Percentiles rank a stretch among this genome's conserved stretches.
Evolutionary conservation across 2,329 filamentous ascomycete species (phyloP).

Genomic region (Metarhizium anisopliae): DNA sequence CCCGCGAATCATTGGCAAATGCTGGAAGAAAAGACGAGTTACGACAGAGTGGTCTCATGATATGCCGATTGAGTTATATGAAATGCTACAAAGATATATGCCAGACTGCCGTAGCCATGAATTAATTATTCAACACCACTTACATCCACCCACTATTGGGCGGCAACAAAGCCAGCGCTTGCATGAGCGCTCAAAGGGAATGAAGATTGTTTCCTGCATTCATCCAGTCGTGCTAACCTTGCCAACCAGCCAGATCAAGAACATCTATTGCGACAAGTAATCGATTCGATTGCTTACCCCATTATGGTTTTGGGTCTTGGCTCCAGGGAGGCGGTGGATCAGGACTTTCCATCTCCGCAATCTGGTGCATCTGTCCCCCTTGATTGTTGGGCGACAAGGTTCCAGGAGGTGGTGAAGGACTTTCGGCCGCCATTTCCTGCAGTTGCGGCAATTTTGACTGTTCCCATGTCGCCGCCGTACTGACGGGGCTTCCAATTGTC

Average conservation of each 20-base stretch:
- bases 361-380: background rate
- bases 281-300: background rate
- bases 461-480: conserved; percentile 1
- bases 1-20: too few relatives aligned
- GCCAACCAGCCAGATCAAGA: background rate
- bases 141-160: background rate
- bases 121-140: background rate
- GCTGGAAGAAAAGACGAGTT: too few relatives aligned
- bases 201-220: background rate
- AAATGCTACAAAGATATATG: background rate
- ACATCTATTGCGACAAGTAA: too few relatives aligned
- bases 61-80: background rate
- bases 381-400: background rate
- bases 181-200: background rate
- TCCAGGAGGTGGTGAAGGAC: background rate
- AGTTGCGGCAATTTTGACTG: conserved; percentile 3
- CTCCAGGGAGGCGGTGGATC: background rate
- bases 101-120: background rate
- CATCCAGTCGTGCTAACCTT: background rate
- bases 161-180: background rate
- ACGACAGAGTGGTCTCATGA: too few relatives aligned
- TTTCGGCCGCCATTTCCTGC: conserved; percentile 6
- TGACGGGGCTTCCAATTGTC: background rate
- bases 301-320: background rate
- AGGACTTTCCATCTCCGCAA: conserved; percentile 12